Evolutionary conservation across 257 asterid genomes (phyloP), one percentile per base, ranked within the genome.

Genomic region (Solanum paucissectum): DNA sequence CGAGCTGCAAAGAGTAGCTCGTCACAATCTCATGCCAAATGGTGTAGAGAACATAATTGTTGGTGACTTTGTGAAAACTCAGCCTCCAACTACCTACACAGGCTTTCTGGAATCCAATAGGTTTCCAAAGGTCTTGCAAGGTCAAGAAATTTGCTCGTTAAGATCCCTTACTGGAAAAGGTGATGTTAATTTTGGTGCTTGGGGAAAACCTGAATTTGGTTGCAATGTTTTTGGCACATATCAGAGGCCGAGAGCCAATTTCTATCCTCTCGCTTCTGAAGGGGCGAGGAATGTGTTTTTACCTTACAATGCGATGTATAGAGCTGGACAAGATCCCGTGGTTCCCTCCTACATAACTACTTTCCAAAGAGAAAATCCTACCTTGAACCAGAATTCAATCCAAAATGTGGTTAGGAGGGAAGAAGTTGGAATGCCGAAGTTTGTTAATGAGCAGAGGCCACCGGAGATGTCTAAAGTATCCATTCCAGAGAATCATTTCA

Each of bases 81-180:
- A 90, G 86, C 91, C 95, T 55, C 94, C 96, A 37, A 60, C 94
- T 86, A 88, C 93, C 89, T 92, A 94, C 93, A 89, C 97, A 52
- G 95, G 97, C 95, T 95, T 94, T 94, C 90, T 92, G 99, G 99
- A 97, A 92, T 91, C 98, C 86, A 92, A 90, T 90, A 92, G 98
- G 92, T 95, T 94, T 93, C 98, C 98, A 86, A 94, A 92, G 99
- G 99, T 97, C 99, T 97, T 97, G 99, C 99, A 97, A 97, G 99
- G 99, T 97, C 99, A 97, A 97, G 99, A 97, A 97, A 95, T 97
- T 93, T 95, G 96, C 92, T 93, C 97, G 29, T 88, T 93, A 91
- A 94, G 94, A 90, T 93, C 96, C 66, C 92, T 95, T 79, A 88
- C 94, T 42, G 94, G 96, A 88, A 95, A 93, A 91, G 89, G 86